Conservation (phyloP, 2,329 filamentous ascomycete species). For the Septoria linicola region DNA sequence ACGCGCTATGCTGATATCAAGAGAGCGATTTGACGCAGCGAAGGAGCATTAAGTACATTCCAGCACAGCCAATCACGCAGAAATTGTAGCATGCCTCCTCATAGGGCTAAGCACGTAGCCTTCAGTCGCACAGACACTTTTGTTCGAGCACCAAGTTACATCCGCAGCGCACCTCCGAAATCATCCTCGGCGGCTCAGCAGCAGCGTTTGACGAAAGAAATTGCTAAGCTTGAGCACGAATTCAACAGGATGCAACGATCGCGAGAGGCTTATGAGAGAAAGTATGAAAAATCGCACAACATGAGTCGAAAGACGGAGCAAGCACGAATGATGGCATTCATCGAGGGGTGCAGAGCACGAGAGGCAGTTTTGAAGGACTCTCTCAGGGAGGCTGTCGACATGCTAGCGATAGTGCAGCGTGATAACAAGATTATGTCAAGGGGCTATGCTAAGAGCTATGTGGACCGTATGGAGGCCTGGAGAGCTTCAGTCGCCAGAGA, state of each 20-base stretch:
- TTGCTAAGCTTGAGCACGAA: conserved; percentile 4
- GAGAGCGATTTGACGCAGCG: too few relatives aligned
- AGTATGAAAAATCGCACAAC: neutral
- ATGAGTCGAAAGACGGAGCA: neutral
- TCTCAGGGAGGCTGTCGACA: neutral
- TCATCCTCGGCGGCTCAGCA: neutral
- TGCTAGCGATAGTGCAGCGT: neutral
- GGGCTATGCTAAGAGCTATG: conserved; percentile 3
- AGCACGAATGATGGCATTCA: conserved; percentile 8
- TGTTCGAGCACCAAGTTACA: neutral
- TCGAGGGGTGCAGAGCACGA: conserved; percentile 4
- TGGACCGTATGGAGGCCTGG: conserved; percentile 7
- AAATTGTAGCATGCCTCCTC: neutral
- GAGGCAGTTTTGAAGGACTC: conserved; percentile 1
- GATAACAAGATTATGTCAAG: neutral
- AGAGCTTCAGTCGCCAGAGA: neutral
- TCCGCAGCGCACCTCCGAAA: neutral
- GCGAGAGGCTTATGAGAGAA: conserved; percentile 1
- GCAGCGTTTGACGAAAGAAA: conserved; percentile 1
- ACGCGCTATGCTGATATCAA: too few relatives aligned
- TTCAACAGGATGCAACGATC: neutral
- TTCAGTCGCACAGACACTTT: neutral
- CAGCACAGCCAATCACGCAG: neutral
- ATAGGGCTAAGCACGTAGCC: neutral
- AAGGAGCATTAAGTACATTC: too few relatives aligned